phyloP scores from a whole-genome alignment of 768 basidiomycete species.

The Trametopsis cervina region DNA sequence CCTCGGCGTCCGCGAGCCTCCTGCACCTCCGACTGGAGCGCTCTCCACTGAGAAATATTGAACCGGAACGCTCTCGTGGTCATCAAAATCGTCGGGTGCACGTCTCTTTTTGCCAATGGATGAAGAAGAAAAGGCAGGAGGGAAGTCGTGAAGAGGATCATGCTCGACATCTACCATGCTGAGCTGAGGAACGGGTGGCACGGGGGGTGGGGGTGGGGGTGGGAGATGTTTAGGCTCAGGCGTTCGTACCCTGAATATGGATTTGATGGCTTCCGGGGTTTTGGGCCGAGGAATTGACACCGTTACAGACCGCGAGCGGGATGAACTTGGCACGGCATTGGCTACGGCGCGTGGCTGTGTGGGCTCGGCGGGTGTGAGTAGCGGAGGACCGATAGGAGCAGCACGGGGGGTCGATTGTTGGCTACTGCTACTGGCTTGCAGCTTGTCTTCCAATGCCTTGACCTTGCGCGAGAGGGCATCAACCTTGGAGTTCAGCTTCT shows the following conservation, averaged over 20 bases:
- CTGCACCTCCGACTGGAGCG: slow-evolving; percentile 17
- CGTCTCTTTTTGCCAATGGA: slow-evolving; percentile 59
- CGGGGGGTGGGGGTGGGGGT: neutral
- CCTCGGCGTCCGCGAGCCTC: slow-evolving; percentile 48
- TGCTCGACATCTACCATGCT: too few relatives aligned
- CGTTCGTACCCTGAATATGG: slow-evolving; percentile 47
- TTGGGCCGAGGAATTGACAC: slow-evolving; percentile 19
- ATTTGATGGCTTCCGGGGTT: slow-evolving; percentile 26
- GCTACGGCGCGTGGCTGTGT: slow-evolving; percentile 14
- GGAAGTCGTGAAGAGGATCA: neutral
- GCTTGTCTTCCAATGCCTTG: slow-evolving; percentile 50
- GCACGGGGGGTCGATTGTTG: slow-evolving; percentile 16
- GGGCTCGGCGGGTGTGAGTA: slow-evolving; percentile 12
- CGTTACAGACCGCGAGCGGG: slow-evolving; percentile 26
- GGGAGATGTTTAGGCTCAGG: slow-evolving; percentile 31
- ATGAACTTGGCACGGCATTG: slow-evolving; percentile 13
- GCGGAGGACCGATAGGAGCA: slow-evolving; percentile 7
- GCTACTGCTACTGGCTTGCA: slow-evolving; percentile 30
- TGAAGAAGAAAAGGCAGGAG: slow-evolving; percentile 24
- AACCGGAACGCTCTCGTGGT: slow-evolving; percentile 44
- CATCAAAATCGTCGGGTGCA: slow-evolving; percentile 73
- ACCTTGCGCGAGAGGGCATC: slow-evolving; percentile 69
- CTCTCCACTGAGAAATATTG: slow-evolving; percentile 61
- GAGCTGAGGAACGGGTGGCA: neutral
- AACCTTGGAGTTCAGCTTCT: slow-evolving; percentile 63